phyloP scores from a whole-genome alignment of 2,329 filamentous ascomycete species.

The Xylariaceae sp. region DNA sequence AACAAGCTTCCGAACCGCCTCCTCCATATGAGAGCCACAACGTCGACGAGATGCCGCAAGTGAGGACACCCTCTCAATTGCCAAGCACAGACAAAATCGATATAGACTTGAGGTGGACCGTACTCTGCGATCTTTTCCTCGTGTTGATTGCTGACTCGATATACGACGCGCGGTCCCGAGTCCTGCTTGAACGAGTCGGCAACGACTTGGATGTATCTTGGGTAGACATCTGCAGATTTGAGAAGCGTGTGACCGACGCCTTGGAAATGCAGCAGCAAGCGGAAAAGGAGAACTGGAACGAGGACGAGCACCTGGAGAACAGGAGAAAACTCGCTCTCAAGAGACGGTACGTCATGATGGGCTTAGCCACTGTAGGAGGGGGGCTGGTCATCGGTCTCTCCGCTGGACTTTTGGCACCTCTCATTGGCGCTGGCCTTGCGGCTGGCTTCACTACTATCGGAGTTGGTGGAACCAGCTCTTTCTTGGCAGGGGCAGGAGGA shows the following conservation, averaged over 20 bases:
- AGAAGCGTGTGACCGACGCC: conserved; percentile 95
- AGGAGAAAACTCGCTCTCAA: conserved; percentile 81
- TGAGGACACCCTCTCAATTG: conserved; percentile 81
- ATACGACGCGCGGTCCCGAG: conserved; percentile 87
- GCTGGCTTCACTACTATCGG: conserved; percentile 96
- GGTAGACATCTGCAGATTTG: conserved; percentile 94
- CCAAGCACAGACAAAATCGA: conserved; percentile 83
- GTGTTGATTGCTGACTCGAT: conserved; percentile 94
- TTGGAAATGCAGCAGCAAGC: conserved; percentile 96
- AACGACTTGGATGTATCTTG: conserved; percentile 79
- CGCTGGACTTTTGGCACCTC: conserved; percentile 85
- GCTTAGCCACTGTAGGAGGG: conserved; percentile 91
- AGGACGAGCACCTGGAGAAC: conserved; percentile 88
- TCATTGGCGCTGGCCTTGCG: conserved; percentile 91
- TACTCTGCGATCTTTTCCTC: conserved; percentile 93
- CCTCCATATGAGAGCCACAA: conserved; percentile 66
- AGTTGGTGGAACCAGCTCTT: conserved; percentile 83
- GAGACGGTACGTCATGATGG: conserved; percentile 90
- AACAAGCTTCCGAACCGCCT: conserved; percentile 53
- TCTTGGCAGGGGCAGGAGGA: conserved; percentile 88
- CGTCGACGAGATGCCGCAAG: conserved; percentile 73
- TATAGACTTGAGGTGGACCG: conserved; percentile 95
- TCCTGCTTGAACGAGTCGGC: conserved; percentile 81
- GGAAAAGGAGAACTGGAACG: conserved; percentile 96
- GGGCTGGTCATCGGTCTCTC: conserved; percentile 94